Conservation (phyloP, 2,329 filamentous ascomycete species). For the Fusarium sp. region DNA sequence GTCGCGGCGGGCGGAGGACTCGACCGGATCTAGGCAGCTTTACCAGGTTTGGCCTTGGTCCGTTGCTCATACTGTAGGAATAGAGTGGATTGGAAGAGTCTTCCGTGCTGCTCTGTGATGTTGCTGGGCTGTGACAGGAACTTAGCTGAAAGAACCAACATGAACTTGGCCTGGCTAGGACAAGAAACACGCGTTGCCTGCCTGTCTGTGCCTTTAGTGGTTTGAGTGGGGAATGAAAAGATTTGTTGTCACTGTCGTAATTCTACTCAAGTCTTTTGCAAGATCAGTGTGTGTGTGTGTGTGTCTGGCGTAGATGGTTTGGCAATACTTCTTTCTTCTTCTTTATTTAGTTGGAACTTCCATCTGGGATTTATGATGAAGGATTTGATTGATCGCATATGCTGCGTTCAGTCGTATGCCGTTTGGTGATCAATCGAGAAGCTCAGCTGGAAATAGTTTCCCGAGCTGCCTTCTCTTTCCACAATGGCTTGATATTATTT, state of each 20-base stretch:
- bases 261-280: slow-evolving; percentile 4
- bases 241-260: slow-evolving; percentile 13
- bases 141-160: slow-evolving; percentile 8
- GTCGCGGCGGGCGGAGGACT: slow-evolving; percentile 34
- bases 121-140: slow-evolving; percentile 11
- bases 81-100: slow-evolving; percentile 12
- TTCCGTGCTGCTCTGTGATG: slow-evolving; percentile 2
- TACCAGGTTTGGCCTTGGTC: slow-evolving; percentile 23
- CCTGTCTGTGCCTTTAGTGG: slow-evolving; percentile 5
- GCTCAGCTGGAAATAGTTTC: slow-evolving; percentile 14
- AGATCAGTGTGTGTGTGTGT: not conserved
- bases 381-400: not conserved
- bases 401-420: not conserved
- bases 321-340: not conserved
- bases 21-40: slow-evolving; percentile 32
- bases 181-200: slow-evolving; percentile 1
- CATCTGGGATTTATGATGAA: not conserved
- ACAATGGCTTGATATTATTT: not conserved
- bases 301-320: not conserved
- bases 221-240: slow-evolving; percentile 5
- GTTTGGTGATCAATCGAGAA: slow-evolving; percentile 7
- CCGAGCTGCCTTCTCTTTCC: slow-evolving; percentile 7
- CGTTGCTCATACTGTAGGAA: slow-evolving; percentile 11
- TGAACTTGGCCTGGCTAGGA: slow-evolving; percentile 8
- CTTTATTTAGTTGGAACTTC: not conserved